Conservation (phyloP, 768 basidiomycete genomes). For the Phanerochaete sordida region DNA sequence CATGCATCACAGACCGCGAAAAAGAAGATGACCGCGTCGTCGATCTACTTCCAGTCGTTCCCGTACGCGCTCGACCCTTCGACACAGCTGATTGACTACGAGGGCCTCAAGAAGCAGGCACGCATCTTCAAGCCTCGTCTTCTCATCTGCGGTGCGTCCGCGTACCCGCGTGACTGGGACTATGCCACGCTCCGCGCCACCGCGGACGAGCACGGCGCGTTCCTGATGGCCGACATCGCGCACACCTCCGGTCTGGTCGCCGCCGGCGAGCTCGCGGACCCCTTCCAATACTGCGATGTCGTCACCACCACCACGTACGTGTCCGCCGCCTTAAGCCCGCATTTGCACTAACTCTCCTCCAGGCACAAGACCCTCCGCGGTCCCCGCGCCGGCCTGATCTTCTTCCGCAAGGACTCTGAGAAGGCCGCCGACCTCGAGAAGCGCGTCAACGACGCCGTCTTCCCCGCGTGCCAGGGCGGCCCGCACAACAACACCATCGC, state of each 20-base stretch:
- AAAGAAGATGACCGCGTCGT: slow-evolving; percentile 99
- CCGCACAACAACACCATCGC: slow-evolving; percentile 99
- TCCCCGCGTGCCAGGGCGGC: slow-evolving; percentile 99
- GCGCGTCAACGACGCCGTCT: slow-evolving; percentile 96
- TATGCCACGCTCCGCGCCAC: slow-evolving; percentile 79
- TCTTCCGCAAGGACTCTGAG: slow-evolving; percentile 93
- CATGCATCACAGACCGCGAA: slow-evolving; percentile 73
- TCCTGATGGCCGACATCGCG: slow-evolving; percentile 95
- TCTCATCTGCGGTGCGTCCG: slow-evolving; percentile 96
- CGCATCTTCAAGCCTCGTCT: slow-evolving; percentile 94
- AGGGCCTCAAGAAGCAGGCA: slow-evolving; percentile 74
- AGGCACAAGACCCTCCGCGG: slow-evolving; percentile 99
- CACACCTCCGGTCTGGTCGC: slow-evolving; percentile 96
- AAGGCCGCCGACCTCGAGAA: slow-evolving; percentile 86
- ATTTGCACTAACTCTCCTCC: neutral
- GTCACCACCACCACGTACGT: slow-evolving; percentile 95
- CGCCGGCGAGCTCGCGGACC: slow-evolving; percentile 83
- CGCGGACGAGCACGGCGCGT: slow-evolving; percentile 85
- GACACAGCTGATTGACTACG: slow-evolving; percentile 90
- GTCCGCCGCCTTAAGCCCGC: neutral
- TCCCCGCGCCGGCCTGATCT: slow-evolving; percentile 95
- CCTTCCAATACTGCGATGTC: slow-evolving; percentile 95
- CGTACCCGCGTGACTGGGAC: slow-evolving; percentile 99
- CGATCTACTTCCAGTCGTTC: slow-evolving; percentile 99
- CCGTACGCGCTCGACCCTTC: slow-evolving; percentile 84